These are phyloP conservation scores for Calocybe cyanea DNA, from an alignment of 768 basidiomycete genomes.

Conservation along the genomic window DNA sequence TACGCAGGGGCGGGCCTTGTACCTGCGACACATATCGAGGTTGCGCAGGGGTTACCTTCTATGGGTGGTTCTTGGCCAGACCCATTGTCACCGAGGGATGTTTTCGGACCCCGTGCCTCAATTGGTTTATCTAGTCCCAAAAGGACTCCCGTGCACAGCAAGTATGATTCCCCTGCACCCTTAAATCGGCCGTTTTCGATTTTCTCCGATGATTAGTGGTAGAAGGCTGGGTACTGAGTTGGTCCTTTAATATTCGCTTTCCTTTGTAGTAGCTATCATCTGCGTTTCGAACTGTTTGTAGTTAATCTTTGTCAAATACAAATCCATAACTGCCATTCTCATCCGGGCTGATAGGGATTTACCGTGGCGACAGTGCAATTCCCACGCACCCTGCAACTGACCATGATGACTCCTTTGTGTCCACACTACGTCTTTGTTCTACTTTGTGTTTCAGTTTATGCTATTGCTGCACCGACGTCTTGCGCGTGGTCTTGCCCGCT, in stretches of 20 bases:
- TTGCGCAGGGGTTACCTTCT: neutral
- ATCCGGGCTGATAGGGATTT: no score
- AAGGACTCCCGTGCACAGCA: neutral
- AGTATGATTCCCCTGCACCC: constrained; percentile 7
- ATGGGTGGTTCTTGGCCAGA: neutral
- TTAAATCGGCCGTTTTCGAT: constrained; percentile 10
- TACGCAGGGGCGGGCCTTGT: constrained; percentile 5
- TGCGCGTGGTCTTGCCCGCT: constrained; percentile 17
- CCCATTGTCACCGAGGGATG: neutral
- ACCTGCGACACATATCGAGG: constrained; percentile 2
- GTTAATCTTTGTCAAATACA: no score
- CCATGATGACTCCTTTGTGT: constrained; percentile 1
- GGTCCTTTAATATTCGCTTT: no score
- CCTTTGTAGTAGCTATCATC: no score
- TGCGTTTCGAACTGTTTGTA: no score
- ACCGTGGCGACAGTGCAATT: no score
- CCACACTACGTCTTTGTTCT: neutral
- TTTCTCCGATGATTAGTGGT: constrained; percentile 9
- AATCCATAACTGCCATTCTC: no score
- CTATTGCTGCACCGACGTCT: constrained; percentile 7
- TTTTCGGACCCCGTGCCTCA: neutral
- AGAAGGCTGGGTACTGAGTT: no score
- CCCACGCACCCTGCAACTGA: no score
- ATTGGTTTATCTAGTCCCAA: neutral
- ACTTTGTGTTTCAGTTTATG: neutral